Base-by-base conservation (phyloP, 2,329 filamentous ascomycete species). In the Cyphellophora europaea region DNA sequence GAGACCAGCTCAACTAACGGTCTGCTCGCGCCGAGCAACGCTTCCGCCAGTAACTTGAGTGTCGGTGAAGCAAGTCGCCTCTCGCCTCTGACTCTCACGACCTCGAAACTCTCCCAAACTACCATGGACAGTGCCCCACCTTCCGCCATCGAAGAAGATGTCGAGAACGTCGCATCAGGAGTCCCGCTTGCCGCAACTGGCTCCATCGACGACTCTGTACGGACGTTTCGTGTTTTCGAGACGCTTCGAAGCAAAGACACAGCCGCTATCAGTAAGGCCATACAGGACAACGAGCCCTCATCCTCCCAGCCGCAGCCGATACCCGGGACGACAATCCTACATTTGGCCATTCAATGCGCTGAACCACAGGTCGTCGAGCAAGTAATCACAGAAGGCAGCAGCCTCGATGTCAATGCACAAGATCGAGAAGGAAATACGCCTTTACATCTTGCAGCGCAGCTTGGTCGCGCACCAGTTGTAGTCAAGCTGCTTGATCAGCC, bases 351-450 rank as follows among this genome's bases (percentile, higher is more conserved):
- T 29, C 91, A 98, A 61, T 96, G 89, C 60, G 89, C 91, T 32
- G 91, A 96, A 56, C 73, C 82, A 32, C 79, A 85, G 13, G 87
- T 98, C 17, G 82, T 98, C 35, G 88, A 98, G 56, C 95, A 89
- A 52, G 82, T 96, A n/a, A 64, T 98, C 28, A 88, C 86, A 2
- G 69, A 71, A 34, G 67, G 85, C 42, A 76, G 81, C 18, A 70
- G 61, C 27, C 67, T 93, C 36, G 87, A 96, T 53, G 66, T 96
- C 56, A 98, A 96, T 58, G 79, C 82, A 27, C 78, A 83, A 42
- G 91, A 98, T 61, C 82, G 82, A 48, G 89, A 96, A 50, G 91
- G 91, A 42, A 98, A 96, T 57, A 94, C 88, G 1, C 80, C 91
- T 14, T 72, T 98, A 34, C 89, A 96, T 57, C 62, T 96, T 23